Conservation (phyloP, 2,329 filamentous ascomycete species). For the Penicillium sp. region DNA sequence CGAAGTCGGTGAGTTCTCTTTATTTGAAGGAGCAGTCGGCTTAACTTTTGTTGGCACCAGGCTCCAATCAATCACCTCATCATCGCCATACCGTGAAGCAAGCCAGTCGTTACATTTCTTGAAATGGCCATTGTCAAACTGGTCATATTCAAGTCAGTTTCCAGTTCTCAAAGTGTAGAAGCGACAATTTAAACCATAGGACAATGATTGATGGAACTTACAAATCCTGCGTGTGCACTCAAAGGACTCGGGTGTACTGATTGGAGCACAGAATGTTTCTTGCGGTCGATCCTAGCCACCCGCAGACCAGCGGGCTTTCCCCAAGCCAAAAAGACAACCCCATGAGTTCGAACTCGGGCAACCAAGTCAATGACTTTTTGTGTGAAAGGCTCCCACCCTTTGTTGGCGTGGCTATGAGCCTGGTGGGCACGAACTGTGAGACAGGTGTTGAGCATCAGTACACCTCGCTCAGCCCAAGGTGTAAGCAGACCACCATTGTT, state of each 20-base stretch:
- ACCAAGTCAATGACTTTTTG: conserved; percentile 89
- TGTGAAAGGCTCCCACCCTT: conserved; percentile 92
- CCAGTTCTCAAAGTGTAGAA: background rate
- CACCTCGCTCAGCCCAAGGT: conserved; percentile 90
- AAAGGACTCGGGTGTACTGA: conserved; percentile 92
- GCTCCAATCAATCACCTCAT: conserved; percentile 83
- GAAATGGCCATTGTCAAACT: conserved; percentile 49
- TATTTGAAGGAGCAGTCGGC: conserved; percentile 18
- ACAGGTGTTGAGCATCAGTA: conserved; percentile 91
- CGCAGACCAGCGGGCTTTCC: conserved; percentile 80
- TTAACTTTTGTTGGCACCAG: conserved; percentile 42
- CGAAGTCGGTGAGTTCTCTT: conserved; percentile 24
- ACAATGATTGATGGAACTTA: conserved; percentile 40
- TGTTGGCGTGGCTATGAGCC: conserved; percentile 79
- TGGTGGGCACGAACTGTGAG: conserved; percentile 89
- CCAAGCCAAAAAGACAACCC: conserved; percentile 96
- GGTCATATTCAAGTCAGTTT: background rate
- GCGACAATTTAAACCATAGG: background rate
- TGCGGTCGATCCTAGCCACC: conserved; percentile 69
- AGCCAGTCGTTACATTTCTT: conserved; percentile 67
- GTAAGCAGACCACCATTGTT: conserved; percentile 80
- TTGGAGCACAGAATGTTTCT: conserved; percentile 78
- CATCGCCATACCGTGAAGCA: conserved; percentile 71
- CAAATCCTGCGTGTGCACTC: conserved; percentile 77
- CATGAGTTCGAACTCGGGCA: conserved; percentile 69